Evolutionary conservation across 2,329 filamentous ascomycete genomes (phyloP).

Genomic region (Neurospora sp.): DNA sequence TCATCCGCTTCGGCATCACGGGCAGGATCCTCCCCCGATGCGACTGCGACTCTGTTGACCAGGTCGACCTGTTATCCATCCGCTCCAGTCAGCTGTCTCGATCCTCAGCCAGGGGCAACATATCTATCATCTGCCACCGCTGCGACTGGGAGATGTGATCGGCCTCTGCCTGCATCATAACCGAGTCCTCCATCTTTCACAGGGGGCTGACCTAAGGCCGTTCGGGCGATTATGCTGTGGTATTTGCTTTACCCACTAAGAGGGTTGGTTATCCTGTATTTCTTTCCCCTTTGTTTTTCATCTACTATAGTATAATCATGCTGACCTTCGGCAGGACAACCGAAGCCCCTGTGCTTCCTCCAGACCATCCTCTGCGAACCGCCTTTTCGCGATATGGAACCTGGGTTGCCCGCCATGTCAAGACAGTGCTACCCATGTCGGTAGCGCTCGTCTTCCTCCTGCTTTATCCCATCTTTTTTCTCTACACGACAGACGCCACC

Average conservation of each 20-base stretch:
- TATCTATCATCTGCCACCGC: not conserved
- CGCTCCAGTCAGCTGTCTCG: not conserved
- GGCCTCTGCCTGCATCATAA: not conserved
- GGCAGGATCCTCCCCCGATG: not conserved
- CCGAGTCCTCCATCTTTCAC: not conserved
- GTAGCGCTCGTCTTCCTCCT: conserved; percentile 60
- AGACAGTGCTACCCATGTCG: conserved; percentile 65
- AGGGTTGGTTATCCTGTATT: conserved; percentile 45
- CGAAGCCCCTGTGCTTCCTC: conserved; percentile 57
- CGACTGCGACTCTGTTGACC: not conserved
- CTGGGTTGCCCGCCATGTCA: conserved; percentile 62
- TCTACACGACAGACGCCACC: conserved; percentile 62
- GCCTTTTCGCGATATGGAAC: conserved; percentile 61
- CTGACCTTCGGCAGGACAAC: conserved; percentile 48
- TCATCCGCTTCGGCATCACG: not conserved
- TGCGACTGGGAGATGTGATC: not conserved
- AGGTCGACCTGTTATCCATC: not conserved
- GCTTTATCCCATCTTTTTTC: conserved; percentile 66
- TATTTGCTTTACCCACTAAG: conserved; percentile 68
- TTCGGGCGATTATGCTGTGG: conserved; percentile 51
- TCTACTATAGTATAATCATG: conserved; percentile 2
- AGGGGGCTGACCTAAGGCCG: not conserved
- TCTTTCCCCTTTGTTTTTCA: conserved; percentile 1
- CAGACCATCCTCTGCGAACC: conserved; percentile 55
- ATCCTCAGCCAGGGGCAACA: not conserved